These are phyloP conservation scores for Obelidium mucronatum DNA, from an alignment of 192 early-diverging fungal species.

Conservation along the genomic window DNA sequence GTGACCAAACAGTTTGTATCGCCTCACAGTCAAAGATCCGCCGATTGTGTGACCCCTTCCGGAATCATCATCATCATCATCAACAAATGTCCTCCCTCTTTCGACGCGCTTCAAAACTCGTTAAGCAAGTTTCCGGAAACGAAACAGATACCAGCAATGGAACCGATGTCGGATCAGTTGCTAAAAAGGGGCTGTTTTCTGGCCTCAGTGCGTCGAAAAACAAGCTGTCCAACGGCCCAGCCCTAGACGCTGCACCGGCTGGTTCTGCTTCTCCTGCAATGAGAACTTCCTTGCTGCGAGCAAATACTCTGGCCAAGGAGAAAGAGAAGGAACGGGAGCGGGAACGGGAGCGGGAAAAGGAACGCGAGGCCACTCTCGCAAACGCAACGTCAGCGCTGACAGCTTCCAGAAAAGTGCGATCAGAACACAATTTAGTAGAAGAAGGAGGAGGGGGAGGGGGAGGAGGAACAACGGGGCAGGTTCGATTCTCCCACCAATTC, in stretches of 20 bases:
- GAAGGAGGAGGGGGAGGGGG: no score
- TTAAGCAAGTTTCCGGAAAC: background rate
- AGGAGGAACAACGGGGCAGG: no score
- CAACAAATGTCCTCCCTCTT: background rate
- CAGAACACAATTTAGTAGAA: conserved; percentile 9
- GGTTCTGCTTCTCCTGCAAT: no score
- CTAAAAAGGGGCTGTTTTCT: background rate
- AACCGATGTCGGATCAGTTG: background rate
- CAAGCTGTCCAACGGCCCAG: background rate
- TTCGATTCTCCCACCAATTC: no score
- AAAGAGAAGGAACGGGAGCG: background rate
- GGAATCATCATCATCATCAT: no score
- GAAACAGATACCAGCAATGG: background rate
- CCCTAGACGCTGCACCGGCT: no score
- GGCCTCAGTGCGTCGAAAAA: background rate
- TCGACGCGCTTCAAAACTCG: background rate
- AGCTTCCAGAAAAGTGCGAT: background rate
- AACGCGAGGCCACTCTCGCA: background rate
- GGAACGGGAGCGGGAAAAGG: background rate
- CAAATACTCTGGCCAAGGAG: background rate
- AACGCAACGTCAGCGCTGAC: background rate
- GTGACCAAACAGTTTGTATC: background rate
- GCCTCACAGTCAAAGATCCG: no score
- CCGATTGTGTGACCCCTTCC: no score
- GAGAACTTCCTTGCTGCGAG: no score